Base-by-base conservation (phyloP, 139 green algal genomes). In the Tetradesmus lagerheimii region DNA sequence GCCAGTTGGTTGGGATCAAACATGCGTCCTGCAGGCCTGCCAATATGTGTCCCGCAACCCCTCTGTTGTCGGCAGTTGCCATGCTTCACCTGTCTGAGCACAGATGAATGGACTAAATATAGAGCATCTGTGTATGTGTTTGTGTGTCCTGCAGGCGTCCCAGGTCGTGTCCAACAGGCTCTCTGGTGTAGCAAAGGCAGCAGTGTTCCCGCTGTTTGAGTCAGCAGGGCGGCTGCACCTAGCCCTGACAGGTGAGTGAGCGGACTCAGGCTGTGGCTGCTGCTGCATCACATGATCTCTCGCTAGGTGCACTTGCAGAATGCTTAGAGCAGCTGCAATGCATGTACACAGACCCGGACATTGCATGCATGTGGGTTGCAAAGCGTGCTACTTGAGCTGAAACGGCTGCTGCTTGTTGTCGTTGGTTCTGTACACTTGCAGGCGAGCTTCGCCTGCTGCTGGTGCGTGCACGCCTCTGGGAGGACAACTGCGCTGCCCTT, bases 381-480 rank as follows among this genome's bases (percentile, higher is more conserved):
- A n/a, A n/a, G n/a, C n/a, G n/a, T n/a, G n/a, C n/a, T n/a, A n/a
- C n/a, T n/a, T n/a, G n/a, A n/a, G n/a, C n/a, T n/a, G n/a, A n/a
- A n/a, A n/a, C n/a, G n/a, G n/a, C n/a, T n/a, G n/a, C n/a, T n/a
- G 5, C 29, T 76, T 76, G 25, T 76, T 8, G 4, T 37, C 20
- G 11, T 76, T 37, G 15, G 66, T 34, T 11, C 25, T 31, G 9
- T n/a, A 20, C 4, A 4, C 1, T 75, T 76, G 75, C 76, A 80
- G 86, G 76, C 15, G 93, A 95, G 89, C 92, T 95, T 86, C 91
- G 93, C 5, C 71, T 94, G 91, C 84, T 95, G 75, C 85, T 94
- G 79, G 92, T 94, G 88, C 90, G 91, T 9, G 90, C 92, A 38
- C 85, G 91, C 0, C 31, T 92, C 27, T 92, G 80, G 80, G 84